Evolutionary conservation across 208 protist species (phyloP).

Genomic region (Trypanosoma brucei): DNA sequence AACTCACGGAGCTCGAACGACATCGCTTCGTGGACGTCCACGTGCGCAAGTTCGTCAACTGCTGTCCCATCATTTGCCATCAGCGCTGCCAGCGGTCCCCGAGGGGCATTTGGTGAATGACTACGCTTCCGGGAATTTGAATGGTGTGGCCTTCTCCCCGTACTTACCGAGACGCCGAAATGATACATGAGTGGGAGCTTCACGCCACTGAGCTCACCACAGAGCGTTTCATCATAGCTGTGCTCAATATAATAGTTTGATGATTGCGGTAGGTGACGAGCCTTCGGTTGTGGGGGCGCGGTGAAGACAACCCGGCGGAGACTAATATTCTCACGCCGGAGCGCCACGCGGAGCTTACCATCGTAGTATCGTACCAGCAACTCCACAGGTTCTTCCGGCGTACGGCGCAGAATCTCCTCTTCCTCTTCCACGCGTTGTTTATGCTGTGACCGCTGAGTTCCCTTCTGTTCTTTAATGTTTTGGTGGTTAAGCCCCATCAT

Average conservation of each 20-base stretch:
- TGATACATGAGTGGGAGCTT: slow-evolving; percentile 58
- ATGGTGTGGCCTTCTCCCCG: slow-evolving; percentile 17
- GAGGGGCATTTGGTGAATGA: neutral
- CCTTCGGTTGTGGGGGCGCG: slow-evolving; percentile 14
- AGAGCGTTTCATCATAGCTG: slow-evolving; percentile 66
- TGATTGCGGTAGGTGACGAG: neutral
- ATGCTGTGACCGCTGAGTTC: neutral
- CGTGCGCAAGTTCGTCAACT: slow-evolving; percentile 38
- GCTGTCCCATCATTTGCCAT: slow-evolving; percentile 1
- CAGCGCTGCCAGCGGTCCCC: slow-evolving; percentile 22
- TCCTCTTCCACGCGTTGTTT: slow-evolving; percentile 10
- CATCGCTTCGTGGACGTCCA: slow-evolving; percentile 72
- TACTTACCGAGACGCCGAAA: slow-evolving; percentile 75
- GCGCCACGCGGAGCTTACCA: slow-evolving; percentile 45
- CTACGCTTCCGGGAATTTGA: slow-evolving; percentile 14
- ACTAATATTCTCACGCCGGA: slow-evolving; percentile 45
- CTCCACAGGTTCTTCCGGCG: slow-evolving; percentile 64
- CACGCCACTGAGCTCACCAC: slow-evolving; percentile 67
- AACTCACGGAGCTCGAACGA: slow-evolving; percentile 71
- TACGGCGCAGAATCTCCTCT: slow-evolving; percentile 23
- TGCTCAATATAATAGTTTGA: slow-evolving; percentile 29
- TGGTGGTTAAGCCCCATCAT: slow-evolving; percentile 12
- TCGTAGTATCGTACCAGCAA: slow-evolving; percentile 75
- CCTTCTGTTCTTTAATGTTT: neutral
- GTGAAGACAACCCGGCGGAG: slow-evolving; percentile 25